phyloP scores from a whole-genome alignment of 2,329 filamentous ascomycete genomes.

The Scytalidium sp. region DNA sequence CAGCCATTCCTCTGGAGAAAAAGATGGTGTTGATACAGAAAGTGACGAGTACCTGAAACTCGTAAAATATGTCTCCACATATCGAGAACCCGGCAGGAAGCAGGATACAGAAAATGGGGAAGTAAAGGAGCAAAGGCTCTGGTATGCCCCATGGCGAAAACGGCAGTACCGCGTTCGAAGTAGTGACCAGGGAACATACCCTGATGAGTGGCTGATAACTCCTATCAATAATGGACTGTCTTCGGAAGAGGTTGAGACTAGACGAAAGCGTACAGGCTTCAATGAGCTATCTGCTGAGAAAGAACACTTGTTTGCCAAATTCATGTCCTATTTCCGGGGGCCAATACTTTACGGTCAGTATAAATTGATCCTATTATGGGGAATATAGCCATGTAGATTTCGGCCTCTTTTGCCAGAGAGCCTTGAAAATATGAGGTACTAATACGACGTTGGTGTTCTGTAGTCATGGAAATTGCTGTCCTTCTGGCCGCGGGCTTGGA shows the following conservation, averaged over 20 bases:
- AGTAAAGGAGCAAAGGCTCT: slow-evolving; percentile 46
- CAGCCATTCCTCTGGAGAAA: too few species aligned
- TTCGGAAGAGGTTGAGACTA: slow-evolving; percentile 54
- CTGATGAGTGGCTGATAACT: slow-evolving; percentile 67
- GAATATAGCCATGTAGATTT: slow-evolving; percentile 7
- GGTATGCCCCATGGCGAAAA: slow-evolving; percentile 49
- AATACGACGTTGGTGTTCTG: slow-evolving; percentile 1
- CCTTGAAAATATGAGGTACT: slow-evolving; percentile 3
- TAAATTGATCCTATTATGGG: slow-evolving; percentile 1
- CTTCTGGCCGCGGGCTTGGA: slow-evolving; percentile 69
- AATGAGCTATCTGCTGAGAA: slow-evolving; percentile 74
- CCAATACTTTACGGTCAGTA: slow-evolving; percentile 73
- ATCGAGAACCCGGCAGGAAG: slow-evolving; percentile 55
- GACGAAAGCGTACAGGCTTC: slow-evolving; percentile 64
- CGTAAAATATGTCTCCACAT: slow-evolving; percentile 66
- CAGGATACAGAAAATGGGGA: slow-evolving; percentile 37
- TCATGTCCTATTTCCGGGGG: slow-evolving; percentile 72
- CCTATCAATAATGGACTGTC: slow-evolving; percentile 64
- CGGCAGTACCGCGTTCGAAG: slow-evolving; percentile 33
- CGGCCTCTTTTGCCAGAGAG: not conserved
- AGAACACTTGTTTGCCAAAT: slow-evolving; percentile 72
- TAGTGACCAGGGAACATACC: too few species aligned
- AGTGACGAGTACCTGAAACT: slow-evolving; percentile 62
- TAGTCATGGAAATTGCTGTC: slow-evolving; percentile 78
- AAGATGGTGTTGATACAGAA: slow-evolving; percentile 20